phyloP scores from a whole-genome alignment of 192 early-diverging fungal genomes.

The Podila horticola region DNA sequence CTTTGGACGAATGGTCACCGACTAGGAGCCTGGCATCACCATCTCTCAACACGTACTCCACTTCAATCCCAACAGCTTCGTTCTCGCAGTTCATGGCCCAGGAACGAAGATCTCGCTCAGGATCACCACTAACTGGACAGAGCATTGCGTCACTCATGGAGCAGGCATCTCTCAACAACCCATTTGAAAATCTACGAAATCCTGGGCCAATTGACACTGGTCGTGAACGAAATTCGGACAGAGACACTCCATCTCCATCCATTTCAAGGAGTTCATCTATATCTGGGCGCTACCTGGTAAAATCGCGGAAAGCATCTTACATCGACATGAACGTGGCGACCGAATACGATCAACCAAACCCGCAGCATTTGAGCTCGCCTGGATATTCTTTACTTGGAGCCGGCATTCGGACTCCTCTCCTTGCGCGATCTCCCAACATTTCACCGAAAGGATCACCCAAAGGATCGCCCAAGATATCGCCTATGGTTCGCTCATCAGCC shows the following conservation, averaged over 20 bases:
- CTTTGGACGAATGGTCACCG: conserved; percentile 42
- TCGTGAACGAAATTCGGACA: conserved; percentile 40
- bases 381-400: conserved; percentile 25
- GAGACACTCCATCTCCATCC: conserved; percentile 45
- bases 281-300: conserved; percentile 46
- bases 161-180: conserved; percentile 32
- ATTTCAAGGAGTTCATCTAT: conserved; percentile 44
- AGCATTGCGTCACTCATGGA: conserved; percentile 50
- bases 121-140: conserved; percentile 39
- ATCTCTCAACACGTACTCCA: conserved; percentile 50
- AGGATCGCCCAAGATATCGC: conserved; percentile 44
- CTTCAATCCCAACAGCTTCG: conserved; percentile 48
- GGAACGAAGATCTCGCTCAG: conserved; percentile 32
- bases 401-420: conserved; percentile 28
- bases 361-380: conserved; percentile 14
- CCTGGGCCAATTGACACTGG: conserved; percentile 34
- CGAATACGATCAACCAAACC: conserved; percentile 21
- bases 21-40: conserved; percentile 29
- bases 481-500: conserved; percentile 40
- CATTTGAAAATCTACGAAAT: conserved; percentile 45
- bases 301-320: conserved; percentile 45
- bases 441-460: conserved; percentile 46
- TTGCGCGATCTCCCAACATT: conserved; percentile 48
- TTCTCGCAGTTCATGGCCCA: conserved; percentile 47
- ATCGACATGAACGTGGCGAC: conserved; percentile 43